A percentile compares a stretch with the other conserved stretches of the same genome.
phyloP scores from a whole-genome alignment of 2,329 filamentous ascomycete species.

The Exophiala dermatitidis region DNA sequence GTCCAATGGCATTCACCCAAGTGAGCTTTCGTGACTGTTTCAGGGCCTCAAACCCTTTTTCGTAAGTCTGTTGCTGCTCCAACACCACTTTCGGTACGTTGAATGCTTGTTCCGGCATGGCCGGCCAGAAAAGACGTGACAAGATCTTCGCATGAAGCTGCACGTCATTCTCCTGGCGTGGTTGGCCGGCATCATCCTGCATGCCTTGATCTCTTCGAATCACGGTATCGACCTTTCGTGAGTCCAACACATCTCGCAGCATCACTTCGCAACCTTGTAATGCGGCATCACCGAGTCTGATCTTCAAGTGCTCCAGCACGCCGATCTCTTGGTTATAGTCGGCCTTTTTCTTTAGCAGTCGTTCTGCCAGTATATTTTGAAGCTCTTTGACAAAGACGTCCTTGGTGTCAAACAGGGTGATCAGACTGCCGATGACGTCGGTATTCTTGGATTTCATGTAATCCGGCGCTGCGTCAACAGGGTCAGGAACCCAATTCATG shows the following conservation, averaged over 20 bases:
- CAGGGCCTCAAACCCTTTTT: conserved; percentile 65
- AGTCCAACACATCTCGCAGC: conserved; percentile 87
- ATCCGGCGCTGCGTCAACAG: conserved; percentile 84
- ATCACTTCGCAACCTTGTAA: conserved; percentile 95
- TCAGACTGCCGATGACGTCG: conserved; percentile 85
- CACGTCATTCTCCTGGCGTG: conserved; percentile 23
- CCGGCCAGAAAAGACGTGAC: conserved; percentile 89
- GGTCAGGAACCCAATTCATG: conserved; percentile 87
- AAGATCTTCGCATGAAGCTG: conserved; percentile 74
- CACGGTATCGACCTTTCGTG: conserved; percentile 61
- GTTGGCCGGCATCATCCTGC: conserved; percentile 26
- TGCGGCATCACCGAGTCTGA: conserved; percentile 75
- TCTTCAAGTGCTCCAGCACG: conserved; percentile 78
- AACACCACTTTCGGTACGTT: conserved; percentile 40
- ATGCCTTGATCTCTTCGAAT: conserved; percentile 50
- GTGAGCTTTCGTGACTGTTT: conserved; percentile 80
- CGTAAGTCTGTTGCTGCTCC: conserved; percentile 62
- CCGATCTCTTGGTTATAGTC: conserved; percentile 72
- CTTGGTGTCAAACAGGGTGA: conserved; percentile 79
- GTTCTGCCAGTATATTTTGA: conserved; percentile 78
- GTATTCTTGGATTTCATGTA: conserved; percentile 83
- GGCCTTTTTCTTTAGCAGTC: conserved; percentile 59
- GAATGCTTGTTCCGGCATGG: conserved; percentile 53
- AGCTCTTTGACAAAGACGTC: conserved; percentile 93
- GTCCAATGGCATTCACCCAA: conserved; percentile 78